Conservation (phyloP, 495 filamentous ascomycete genomes). For the Aeminium ludgeri region DNA sequence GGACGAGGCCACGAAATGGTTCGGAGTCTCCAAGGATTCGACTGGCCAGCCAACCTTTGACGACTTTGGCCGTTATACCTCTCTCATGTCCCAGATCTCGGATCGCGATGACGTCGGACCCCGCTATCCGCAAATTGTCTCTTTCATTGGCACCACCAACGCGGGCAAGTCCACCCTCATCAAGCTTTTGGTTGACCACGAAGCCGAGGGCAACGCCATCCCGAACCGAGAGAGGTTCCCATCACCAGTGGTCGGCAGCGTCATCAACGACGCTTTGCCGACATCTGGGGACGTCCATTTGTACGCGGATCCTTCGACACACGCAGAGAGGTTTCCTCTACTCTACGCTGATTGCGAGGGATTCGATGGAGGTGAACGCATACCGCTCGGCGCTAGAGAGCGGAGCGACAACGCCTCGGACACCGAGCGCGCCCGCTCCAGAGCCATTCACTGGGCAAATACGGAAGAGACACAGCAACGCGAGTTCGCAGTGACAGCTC, state of each 20-base stretch:
- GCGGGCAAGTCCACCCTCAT: constrained; percentile 44
- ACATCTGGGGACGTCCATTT: constrained; percentile 50
- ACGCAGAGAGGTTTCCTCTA: constrained; percentile 27
- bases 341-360: constrained; percentile 45
- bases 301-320: constrained; percentile 40
- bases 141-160: constrained; percentile 31
- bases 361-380: constrained; percentile 32
- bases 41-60: constrained; percentile 13
- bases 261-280: constrained; percentile 30
- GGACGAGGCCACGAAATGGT: constrained; percentile 17
- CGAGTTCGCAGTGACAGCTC: constrained; percentile 27
- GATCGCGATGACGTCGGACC: constrained; percentile 3
- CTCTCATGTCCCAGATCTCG: constrained; percentile 13
- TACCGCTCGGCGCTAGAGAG: constrained; percentile 24
- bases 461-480: constrained; percentile 26
- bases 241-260: constrained; percentile 25
- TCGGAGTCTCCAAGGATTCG: constrained; percentile 13
- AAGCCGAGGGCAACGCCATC: constrained; percentile 2
- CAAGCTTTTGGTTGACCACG: constrained; percentile 31
- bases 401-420: constrained; percentile 3
- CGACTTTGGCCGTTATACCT: constrained; percentile 16
- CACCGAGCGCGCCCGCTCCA: neutral
- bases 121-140: constrained; percentile 26
- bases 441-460: constrained; percentile 27
- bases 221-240: constrained; percentile 9